These are phyloP conservation scores for Inga laurina DNA, from an alignment of 306 rosid genomes.

Conservation along the genomic window DNA sequence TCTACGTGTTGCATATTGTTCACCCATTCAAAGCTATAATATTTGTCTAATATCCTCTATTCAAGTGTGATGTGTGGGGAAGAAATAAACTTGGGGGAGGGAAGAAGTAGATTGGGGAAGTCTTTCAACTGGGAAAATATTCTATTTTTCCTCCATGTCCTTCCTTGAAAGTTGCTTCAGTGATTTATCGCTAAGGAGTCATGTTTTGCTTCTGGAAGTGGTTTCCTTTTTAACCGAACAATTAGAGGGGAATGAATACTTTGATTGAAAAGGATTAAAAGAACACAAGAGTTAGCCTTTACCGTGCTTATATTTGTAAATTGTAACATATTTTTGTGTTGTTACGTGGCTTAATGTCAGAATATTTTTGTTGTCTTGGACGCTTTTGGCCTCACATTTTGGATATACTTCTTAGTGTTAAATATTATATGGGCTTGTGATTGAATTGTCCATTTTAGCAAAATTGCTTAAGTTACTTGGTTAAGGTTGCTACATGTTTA, in stretches of 20 bases:
- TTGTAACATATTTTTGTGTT: too few relatives aligned
- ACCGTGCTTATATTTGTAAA: too few relatives aligned
- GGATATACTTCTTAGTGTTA: too few relatives aligned
- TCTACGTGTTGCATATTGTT: neutral
- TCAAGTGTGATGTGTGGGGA: conserved; percentile 4
- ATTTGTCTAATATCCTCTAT: neutral
- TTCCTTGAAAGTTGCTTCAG: neutral
- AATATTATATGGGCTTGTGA: neutral
- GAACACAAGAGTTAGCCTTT: neutral
- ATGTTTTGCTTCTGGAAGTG: neutral
- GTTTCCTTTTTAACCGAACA: neutral
- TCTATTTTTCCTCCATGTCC: neutral
- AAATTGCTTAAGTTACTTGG: too few relatives aligned
- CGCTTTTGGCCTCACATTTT: too few relatives aligned
- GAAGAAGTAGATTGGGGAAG: neutral
- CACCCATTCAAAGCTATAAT: neutral
- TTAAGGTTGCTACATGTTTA: too few relatives aligned
- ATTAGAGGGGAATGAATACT: neutral
- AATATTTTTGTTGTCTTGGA: too few relatives aligned
- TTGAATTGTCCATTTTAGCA: neutral
- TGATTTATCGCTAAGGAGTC: neutral
- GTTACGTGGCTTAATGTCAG: too few relatives aligned
- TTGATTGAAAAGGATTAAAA: neutral
- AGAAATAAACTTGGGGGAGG: neutral
- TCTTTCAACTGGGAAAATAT: neutral